Conservation (phyloP, 352 stramenopile species). For the Vaucheria bursata region DNA sequence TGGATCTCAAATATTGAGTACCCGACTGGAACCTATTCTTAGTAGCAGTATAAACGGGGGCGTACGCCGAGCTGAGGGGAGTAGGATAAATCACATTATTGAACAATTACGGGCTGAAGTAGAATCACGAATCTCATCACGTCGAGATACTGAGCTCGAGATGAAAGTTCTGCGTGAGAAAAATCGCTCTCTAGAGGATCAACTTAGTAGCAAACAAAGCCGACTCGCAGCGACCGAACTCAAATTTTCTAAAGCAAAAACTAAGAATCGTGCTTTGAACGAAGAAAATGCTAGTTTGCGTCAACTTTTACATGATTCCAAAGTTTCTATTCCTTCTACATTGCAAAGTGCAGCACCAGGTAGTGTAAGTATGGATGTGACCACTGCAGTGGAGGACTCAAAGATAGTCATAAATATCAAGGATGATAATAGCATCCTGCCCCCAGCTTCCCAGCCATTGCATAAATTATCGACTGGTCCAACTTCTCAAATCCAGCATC, state of each 20-base stretch:
- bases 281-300: background rate
- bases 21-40: background rate
- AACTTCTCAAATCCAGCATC: background rate
- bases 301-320: background rate
- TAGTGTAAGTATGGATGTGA: no score
- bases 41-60: background rate
- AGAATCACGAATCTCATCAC: background rate
- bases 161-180: constrained; percentile 6
- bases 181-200: constrained; percentile 4
- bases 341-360: no score
- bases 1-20: background rate
- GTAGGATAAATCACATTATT: background rate
- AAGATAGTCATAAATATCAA: no score
- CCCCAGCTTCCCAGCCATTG: no score
- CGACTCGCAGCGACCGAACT: background rate
- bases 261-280: background rate
- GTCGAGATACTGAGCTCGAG: background rate
- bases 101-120: background rate
- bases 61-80: background rate
- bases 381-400: no score
- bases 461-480: no score
- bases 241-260: background rate
- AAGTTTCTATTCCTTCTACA: no score
- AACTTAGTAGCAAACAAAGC: background rate
- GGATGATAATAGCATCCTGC: no score